phyloP scores from a whole-genome alignment of 2,329 filamentous ascomycete species.

The Zopfia rhizophila region DNA sequence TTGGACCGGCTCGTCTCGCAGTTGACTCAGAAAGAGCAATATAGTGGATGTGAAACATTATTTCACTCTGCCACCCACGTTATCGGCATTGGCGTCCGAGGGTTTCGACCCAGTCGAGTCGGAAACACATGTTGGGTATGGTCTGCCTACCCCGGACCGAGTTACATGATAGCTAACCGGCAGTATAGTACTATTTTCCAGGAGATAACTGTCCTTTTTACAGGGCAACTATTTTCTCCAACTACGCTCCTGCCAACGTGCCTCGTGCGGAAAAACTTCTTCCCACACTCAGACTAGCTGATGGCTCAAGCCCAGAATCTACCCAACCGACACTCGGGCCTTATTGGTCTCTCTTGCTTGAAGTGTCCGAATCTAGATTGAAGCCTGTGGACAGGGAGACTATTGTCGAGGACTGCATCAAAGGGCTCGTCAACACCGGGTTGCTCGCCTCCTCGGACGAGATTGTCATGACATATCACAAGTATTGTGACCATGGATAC shows the following conservation, averaged over 20 bases:
- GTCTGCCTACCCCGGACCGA: too few species aligned
- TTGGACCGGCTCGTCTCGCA: constrained; percentile 87
- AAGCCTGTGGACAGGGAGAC: constrained; percentile 91
- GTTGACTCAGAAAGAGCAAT: constrained; percentile 88
- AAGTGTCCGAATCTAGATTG: constrained; percentile 94
- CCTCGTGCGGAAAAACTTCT: constrained; percentile 84
- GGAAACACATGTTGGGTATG: constrained; percentile 99
- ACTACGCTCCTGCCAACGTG: constrained; percentile 99
- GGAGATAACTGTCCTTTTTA: constrained; percentile 99
- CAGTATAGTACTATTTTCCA: constrained; percentile 87
- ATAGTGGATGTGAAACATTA: constrained; percentile 85
- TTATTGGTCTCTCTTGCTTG: constrained; percentile 99
- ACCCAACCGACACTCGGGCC: constrained; percentile 83
- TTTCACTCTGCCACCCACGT: constrained; percentile 99
- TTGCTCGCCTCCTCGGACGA: constrained; percentile 92
- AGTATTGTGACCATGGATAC: constrained; percentile 97
- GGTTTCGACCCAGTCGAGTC: constrained; percentile 90
- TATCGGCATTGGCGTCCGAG: constrained; percentile 93
- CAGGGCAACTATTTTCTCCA: constrained; percentile 99
- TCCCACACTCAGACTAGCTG: constrained; percentile 83
- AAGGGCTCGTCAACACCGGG: constrained; percentile 96
- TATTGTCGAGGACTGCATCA: constrained; percentile 88
- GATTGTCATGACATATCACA: constrained; percentile 98
- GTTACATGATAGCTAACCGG: too few species aligned
- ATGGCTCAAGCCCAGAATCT: constrained; percentile 82